Conservation (phyloP, 2,329 filamentous ascomycete genomes). For the Botryosphaeria dothidea region DNA sequence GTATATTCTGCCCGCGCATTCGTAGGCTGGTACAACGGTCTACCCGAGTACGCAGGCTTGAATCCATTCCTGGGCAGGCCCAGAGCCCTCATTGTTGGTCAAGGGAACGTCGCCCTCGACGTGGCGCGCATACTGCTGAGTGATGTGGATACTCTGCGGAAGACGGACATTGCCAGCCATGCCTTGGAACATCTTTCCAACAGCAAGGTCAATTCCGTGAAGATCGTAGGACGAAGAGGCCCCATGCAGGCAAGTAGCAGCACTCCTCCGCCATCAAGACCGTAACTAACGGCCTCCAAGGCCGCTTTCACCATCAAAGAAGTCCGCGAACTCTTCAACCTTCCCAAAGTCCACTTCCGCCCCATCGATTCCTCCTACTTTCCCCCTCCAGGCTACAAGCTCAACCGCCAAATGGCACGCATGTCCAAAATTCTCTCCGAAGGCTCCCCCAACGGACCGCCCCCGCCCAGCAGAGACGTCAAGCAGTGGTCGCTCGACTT, state of each 20-base stretch:
- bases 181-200: constrained; percentile 72
- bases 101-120: constrained; percentile 95
- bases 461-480: constrained; percentile 47
- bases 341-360: constrained; percentile 71
- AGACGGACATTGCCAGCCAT: constrained; percentile 86
- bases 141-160: constrained; percentile 69
- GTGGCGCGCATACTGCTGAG: constrained; percentile 85
- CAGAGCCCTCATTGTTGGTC: constrained; percentile 84
- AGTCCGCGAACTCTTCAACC: constrained; percentile 79
- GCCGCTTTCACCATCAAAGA: constrained; percentile 97
- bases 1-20: constrained; percentile 89
- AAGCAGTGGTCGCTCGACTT: constrained; percentile 86
- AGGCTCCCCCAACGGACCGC: constrained; percentile 57
- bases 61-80: constrained; percentile 74
- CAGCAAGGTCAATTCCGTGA: constrained; percentile 76
- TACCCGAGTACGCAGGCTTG: constrained; percentile 76
- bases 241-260: constrained; percentile 71
- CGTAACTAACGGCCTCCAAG: no score
- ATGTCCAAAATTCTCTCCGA: constrained; percentile 80
- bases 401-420: constrained; percentile 74
- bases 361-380: constrained; percentile 67
- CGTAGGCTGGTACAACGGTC: constrained; percentile 97
- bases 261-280: no score
- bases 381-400: constrained; percentile 64
- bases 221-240: constrained; percentile 85